Evolutionary conservation across 129 eudicot genomes (phyloP), one percentile per base, ranked within the genome.

Genomic region (Centaurea solstitialis): DNA sequence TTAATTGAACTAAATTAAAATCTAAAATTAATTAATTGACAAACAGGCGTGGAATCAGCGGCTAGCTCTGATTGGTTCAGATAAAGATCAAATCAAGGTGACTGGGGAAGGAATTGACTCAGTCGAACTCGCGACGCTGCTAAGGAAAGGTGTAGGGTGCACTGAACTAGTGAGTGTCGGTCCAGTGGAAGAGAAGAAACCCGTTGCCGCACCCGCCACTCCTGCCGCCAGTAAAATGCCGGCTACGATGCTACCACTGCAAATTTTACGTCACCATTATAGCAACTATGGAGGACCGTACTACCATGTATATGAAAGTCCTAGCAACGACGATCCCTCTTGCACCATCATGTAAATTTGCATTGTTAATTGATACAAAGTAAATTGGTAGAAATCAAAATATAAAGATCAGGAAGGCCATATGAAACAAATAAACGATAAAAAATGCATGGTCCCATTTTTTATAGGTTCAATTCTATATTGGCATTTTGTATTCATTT

Each of bases 31-130:
- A 37, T 6, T 10, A 13, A 43, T 13, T 53, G 40, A n/a, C 22
- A 59, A 24, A 41, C 47, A 76, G 80, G 80, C 6, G 80, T 76
- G 53, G 80, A 76, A 30, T 57, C 80, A 15, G 72, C 53, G 17
- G 23, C 45, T 18, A 9, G 23, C 45, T 18, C 17, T 76, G 9
- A 10, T n/a, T 0, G 80, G 80, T 10, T 22, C 39, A 13, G 23
- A 76, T 20, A 76, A 76, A 15, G 70, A 23, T 23, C 70, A 65
- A 65, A 65, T 65, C 17, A 65, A 21, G 28, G 33, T 65, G 35
- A 65, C 13, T 0, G 70, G 70, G 17, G 33, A 65, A 65, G 70
- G 33, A 20, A 11, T 65, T 65, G 72, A 67, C 18, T 26, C 72
- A 5, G 38, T 67, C 18, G 38, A 67, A 67, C 72, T 67, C 0